phyloP scores from a whole-genome alignment of 768 basidiomycete species.

The Paxillus rubicundulus region DNA sequence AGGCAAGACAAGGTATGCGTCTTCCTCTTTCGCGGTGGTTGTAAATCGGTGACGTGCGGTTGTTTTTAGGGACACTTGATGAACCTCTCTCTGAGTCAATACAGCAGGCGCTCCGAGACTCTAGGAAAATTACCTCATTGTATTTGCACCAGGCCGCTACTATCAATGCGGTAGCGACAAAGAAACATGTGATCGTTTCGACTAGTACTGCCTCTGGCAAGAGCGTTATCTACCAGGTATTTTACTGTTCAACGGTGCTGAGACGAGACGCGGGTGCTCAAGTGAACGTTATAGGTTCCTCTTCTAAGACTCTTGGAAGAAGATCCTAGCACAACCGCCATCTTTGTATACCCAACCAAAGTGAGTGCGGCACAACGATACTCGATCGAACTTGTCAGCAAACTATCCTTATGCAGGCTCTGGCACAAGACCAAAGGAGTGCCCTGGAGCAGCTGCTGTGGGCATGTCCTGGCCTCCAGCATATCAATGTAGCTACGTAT shows the following conservation, averaged over 20 bases:
- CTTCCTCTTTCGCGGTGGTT: not conserved
- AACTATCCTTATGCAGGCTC: conserved; percentile 48
- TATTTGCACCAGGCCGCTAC: conserved; percentile 74
- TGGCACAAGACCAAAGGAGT: conserved; percentile 83
- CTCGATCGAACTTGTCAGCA: not conserved
- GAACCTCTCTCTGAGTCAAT: conserved; percentile 59
- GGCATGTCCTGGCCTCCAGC: conserved; percentile 58
- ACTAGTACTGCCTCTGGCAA: conserved; percentile 91
- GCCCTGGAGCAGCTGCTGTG: conserved; percentile 67
- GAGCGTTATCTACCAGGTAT: conserved; percentile 82
- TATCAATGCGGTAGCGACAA: conserved; percentile 56
- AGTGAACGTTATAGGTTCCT: conserved; percentile 52
- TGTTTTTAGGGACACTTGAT: conserved; percentile 43
- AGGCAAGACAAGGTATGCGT: conserved; percentile 47
- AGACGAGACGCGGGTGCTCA: not conserved
- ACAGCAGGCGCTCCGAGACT: conserved; percentile 48
- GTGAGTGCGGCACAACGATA: conserved; percentile 29
- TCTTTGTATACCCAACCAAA: conserved; percentile 91
- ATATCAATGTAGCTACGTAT: conserved; percentile 70
- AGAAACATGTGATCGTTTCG: conserved; percentile 79
- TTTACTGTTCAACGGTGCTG: not conserved
- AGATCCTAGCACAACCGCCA: conserved; percentile 59
- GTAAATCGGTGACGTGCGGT: not conserved
- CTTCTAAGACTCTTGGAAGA: conserved; percentile 63
- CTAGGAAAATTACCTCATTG: conserved; percentile 59